These are phyloP conservation scores for Linaria vulgaris DNA, from an alignment of 257 asterid species.

Conservation along the genomic window DNA sequence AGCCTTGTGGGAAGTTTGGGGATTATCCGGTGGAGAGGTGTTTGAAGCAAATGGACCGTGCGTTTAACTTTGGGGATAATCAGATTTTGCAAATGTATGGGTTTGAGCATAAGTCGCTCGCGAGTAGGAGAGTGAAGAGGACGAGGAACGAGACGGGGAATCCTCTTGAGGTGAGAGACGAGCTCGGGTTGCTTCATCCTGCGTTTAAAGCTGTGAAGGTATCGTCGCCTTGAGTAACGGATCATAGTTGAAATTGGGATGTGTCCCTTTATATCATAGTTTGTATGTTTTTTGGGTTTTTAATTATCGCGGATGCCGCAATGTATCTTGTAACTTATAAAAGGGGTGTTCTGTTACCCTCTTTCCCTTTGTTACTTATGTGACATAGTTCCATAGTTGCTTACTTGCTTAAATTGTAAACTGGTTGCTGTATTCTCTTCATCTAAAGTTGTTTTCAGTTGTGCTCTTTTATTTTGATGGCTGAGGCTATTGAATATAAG, in stretches of 20 bases:
- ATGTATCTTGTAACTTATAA: slow-evolving; percentile 14
- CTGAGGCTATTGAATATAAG: too few relatives aligned
- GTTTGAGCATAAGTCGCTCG: slow-evolving; percentile 45
- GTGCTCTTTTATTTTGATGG: too few relatives aligned
- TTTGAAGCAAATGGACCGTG: slow-evolving; percentile 60
- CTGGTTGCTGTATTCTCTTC: slow-evolving; percentile 15
- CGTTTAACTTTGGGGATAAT: slow-evolving; percentile 55
- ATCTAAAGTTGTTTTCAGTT: not conserved
- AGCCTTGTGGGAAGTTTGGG: slow-evolving; percentile 60
- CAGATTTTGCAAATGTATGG: slow-evolving; percentile 62
- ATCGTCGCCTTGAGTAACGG: slow-evolving; percentile 23
- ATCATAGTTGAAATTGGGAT: slow-evolving; percentile 14
- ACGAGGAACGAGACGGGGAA: slow-evolving; percentile 44
- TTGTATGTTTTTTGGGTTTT: slow-evolving; percentile 8
- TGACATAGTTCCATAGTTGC: not conserved
- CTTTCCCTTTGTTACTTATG: slow-evolving; percentile 1
- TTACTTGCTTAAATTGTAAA: slow-evolving; percentile 1
- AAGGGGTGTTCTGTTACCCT: slow-evolving; percentile 11
- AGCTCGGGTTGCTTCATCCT: slow-evolving; percentile 57
- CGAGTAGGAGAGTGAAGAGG: slow-evolving; percentile 48
- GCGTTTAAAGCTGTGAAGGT: slow-evolving; percentile 43
- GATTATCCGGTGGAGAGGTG: slow-evolving; percentile 62
- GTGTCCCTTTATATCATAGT: not conserved
- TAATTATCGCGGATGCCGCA: slow-evolving; percentile 8
- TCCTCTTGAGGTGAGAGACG: slow-evolving; percentile 47